Percentiles rank a stretch among this genome's conserved stretches.
These are phyloP conservation scores for Malassezia slooffiae DNA, from an alignment of 1,284 basidiomycete species.

Conservation along the genomic window DNA sequence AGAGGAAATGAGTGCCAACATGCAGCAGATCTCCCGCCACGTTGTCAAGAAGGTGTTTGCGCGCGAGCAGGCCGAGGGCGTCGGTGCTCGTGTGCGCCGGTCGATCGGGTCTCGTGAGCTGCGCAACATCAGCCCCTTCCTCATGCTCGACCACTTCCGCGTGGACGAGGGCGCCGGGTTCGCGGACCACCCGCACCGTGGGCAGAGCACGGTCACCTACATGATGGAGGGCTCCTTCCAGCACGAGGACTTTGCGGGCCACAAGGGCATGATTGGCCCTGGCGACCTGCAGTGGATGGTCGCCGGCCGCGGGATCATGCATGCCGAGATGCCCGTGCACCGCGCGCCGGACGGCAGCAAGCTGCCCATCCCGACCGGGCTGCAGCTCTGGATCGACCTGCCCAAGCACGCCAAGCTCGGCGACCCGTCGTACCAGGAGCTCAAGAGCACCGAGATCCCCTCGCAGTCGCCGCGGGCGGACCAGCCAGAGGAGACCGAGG, in stretches of 20 bases:
- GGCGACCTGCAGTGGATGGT: conserved; percentile 50
- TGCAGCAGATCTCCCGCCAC: conserved; percentile 53
- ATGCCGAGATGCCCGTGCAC: conserved; percentile 67
- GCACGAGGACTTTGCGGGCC: conserved; percentile 87
- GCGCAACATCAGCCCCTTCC: conserved; percentile 74
- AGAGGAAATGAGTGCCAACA: too few species aligned
- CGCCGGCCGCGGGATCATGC: conserved; percentile 32
- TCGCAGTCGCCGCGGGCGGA: conserved; percentile 55
- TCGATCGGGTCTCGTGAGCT: conserved; percentile 69
- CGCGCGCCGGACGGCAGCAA: conserved; percentile 50
- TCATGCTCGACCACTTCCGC: conserved; percentile 56
- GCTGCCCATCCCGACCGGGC: conserved; percentile 59
- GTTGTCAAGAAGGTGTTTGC: conserved; percentile 67
- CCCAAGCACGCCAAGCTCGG: conserved; percentile 77
- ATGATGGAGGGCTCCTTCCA: conserved; percentile 70
- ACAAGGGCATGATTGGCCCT: conserved; percentile 57
- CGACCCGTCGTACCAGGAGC: conserved; percentile 52
- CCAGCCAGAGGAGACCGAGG: conserved; percentile 61
- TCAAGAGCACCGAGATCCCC: conserved; percentile 47
- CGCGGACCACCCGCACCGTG: conserved; percentile 63
- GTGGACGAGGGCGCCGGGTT: conserved; percentile 52
- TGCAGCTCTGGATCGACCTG: conserved; percentile 90
- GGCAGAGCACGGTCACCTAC: conserved; percentile 56
- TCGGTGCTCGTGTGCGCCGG: conserved; percentile 72
- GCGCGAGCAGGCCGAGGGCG: conserved; percentile 75